Conservation (phyloP, 257 asterid genomes). For the Solanum ossicruentum region DNA sequence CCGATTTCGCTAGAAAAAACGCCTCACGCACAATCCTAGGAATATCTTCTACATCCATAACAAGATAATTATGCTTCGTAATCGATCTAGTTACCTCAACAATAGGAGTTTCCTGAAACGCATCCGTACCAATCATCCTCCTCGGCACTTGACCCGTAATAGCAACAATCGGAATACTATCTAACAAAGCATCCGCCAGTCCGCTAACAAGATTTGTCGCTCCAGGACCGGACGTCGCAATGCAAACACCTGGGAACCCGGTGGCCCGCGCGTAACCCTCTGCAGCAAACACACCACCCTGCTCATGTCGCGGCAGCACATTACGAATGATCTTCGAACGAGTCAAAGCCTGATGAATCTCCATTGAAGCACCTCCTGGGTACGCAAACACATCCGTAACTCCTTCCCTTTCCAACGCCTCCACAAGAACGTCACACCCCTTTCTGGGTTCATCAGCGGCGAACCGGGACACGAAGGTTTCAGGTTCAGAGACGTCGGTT, state of each 20-base stretch:
- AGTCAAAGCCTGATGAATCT: constrained; percentile 4
- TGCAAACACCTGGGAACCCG: constrained; percentile 3
- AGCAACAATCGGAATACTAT: constrained; percentile 2
- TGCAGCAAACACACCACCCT: constrained; percentile 5
- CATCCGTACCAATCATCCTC: constrained; percentile 6
- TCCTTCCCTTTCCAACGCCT: background rate
- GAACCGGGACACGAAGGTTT: background rate
- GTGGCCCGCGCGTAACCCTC: constrained; percentile 7
- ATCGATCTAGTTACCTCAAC: constrained; percentile 7
- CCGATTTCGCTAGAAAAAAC: background rate
- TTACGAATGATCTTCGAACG: background rate
- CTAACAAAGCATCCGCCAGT: constrained; percentile 3
- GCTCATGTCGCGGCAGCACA: constrained; percentile 5
- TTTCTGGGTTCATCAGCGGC: constrained; percentile 4
- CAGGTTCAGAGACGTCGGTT: background rate
- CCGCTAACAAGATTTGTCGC: constrained; percentile 7
- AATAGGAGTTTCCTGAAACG: constrained; percentile 5
- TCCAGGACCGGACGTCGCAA: constrained; percentile 5
- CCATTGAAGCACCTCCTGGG: constrained; percentile 6
- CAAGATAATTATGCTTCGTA: constrained; percentile 6
- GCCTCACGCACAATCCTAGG: constrained; percentile 3
- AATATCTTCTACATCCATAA: constrained; percentile 1
- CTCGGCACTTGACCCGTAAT: constrained; percentile 3
- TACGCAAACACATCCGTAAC: constrained; percentile 2
- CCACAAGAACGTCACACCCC: constrained; percentile 4